Evolutionary conservation across 2,329 filamentous ascomycete genomes (phyloP).

Genomic region (Phialocephala sp.): DNA sequence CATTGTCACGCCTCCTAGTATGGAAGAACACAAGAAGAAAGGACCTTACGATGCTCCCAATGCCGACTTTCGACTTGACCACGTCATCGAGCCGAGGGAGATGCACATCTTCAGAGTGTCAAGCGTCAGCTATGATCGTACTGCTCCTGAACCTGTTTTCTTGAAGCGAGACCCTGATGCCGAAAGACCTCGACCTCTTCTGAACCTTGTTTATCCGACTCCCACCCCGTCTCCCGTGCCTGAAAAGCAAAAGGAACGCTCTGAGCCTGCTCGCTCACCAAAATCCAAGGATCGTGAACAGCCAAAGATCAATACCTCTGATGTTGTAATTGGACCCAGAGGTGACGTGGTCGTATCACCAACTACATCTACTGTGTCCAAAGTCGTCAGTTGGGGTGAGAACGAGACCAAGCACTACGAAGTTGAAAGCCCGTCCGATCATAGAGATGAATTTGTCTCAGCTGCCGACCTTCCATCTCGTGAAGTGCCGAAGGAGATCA

Average conservation of each 20-base stretch:
- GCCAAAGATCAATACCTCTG: conserved; percentile 34
- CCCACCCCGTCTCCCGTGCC: conserved; percentile 58
- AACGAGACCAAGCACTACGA: conserved; percentile 70
- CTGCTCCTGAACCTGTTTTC: conserved; percentile 43
- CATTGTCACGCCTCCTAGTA: conserved; percentile 62
- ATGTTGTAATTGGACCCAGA: conserved; percentile 48
- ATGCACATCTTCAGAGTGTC: conserved; percentile 46
- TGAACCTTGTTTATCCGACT: conserved; percentile 67
- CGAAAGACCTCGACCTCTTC: conserved; percentile 51
- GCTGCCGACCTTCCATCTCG: conserved; percentile 27
- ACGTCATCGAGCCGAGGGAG: conserved; percentile 60
- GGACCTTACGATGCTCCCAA: conserved; percentile 62
- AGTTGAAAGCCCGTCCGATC: conserved; percentile 60
- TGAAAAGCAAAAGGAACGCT: conserved; percentile 46
- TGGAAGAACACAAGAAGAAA: conserved; percentile 52
- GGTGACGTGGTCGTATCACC: conserved; percentile 51
- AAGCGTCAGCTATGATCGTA: conserved; percentile 43
- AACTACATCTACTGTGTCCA: conserved; percentile 54
- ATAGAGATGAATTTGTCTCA: conserved; percentile 39
- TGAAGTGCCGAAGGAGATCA: conserved; percentile 45
- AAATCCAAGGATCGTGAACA: conserved; percentile 26
- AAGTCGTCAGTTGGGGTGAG: conserved; percentile 68
- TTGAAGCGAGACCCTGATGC: conserved; percentile 38
- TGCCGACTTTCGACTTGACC: conserved; percentile 68
- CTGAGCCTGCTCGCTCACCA: conserved; percentile 26